Base-by-base conservation (phyloP, 345 rosid species). In the Eucalyptus microcorys region DNA sequence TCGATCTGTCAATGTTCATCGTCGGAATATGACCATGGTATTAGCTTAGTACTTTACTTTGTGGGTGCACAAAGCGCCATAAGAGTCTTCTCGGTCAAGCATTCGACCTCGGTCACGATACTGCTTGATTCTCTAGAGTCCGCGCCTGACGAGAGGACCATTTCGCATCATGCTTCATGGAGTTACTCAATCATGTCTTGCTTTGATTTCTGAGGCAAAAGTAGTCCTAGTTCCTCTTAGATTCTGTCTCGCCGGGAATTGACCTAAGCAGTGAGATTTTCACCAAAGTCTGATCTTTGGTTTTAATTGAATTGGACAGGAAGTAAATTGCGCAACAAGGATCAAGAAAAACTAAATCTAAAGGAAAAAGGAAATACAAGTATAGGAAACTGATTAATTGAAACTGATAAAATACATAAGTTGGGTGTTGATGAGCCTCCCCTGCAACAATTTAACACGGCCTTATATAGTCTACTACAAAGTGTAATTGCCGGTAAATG, bases 401-500 rank as follows among this genome's bases (percentile, higher is more conserved):
- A 59, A 5, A 59, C 0, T 27, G 15, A 59, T 30, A 12, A 59
- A 1, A 59, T 27, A 59, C 66, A 27, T 59, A 27, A 27, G 66
- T 12, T 27, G 32, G n/a, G 66, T 59, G 32, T 0, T 59, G 66
- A 59, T 59, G 32, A 59, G n/a, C 66, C 66, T 26, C 14, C 7
- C 1, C 2, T 53, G 26, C n/a, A 1, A 27, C 68, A 59, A 59
- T 59, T 59, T 30, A 59, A 27, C 32, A 59, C 0, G 0, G 32
- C 68, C 12, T 59, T 59, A 1, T 27, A 27, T 12, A 27, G 16
- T 30, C 32, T 27, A 12, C 32, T 59, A 59, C 32, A 59, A 59
- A 59, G 32, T 27, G 32, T 0, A 59, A 59, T 59, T 13, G 15
- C 16, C 4, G 2, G 32, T 27, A 5, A 10, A 26, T 26, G 0